Conservation (phyloP, 2,329 filamentous ascomycete species). For the Coniochaeta sp. region DNA sequence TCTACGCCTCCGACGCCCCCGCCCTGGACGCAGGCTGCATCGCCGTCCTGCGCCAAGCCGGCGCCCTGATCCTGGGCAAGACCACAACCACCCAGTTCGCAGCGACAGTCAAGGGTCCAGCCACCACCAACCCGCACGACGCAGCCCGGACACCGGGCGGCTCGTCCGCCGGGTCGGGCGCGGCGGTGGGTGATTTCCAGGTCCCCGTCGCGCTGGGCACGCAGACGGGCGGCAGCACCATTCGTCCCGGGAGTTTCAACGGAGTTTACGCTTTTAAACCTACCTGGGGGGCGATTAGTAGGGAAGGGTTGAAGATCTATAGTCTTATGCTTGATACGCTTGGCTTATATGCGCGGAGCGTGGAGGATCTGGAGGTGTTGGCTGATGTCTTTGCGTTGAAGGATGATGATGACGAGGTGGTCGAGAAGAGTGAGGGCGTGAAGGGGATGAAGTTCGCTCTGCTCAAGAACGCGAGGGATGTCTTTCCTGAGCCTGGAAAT, state of each 20-base stretch:
- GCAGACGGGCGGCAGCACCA: conserved; percentile 57
- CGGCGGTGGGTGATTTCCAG: conserved; percentile 59
- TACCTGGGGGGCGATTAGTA: conserved; percentile 55
- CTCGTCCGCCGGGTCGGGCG: conserved; percentile 59
- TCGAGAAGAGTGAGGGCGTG: conserved; percentile 17
- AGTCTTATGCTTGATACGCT: conserved; percentile 54
- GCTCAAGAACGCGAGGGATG: conserved; percentile 33
- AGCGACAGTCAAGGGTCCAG: conserved; percentile 41
- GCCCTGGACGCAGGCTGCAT: conserved; percentile 45
- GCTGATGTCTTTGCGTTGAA: conserved; percentile 43
- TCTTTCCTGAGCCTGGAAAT: conserved; percentile 39
- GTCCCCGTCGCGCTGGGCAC: conserved; percentile 54
- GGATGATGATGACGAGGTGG: conserved; percentile 27
- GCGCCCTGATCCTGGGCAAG: conserved; percentile 51
- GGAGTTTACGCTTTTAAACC: conserved; percentile 60
- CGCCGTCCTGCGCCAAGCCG: conserved; percentile 42
- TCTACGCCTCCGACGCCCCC: conserved; percentile 37
- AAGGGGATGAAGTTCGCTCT: conserved; percentile 46
- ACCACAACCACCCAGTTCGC: conserved; percentile 60
- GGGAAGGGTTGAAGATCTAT: conserved; percentile 54
- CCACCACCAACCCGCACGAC: conserved; percentile 51
- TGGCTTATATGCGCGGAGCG: conserved; percentile 49
- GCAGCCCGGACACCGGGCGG: conserved; percentile 51
- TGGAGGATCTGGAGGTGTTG: conserved; percentile 51
- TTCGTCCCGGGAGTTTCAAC: conserved; percentile 58